phyloP scores from a whole-genome alignment of 768 basidiomycete species.

The Mycena crocata region DNA sequence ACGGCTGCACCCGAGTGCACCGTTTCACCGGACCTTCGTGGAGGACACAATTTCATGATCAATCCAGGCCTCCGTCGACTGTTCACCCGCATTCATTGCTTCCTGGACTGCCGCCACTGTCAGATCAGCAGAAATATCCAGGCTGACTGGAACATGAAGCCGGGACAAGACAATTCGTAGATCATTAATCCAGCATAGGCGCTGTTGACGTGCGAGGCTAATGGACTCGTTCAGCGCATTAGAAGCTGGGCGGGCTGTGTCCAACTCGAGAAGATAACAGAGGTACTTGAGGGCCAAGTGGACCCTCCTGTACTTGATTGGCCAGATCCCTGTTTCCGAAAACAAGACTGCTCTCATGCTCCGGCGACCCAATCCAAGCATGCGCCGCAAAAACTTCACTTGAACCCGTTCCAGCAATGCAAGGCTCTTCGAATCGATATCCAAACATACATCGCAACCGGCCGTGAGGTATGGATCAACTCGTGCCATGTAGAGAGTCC shows the following conservation, averaged over 20 bases:
- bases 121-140: background rate
- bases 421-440: background rate
- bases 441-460: background rate
- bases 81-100: background rate
- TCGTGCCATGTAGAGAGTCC: too few species aligned
- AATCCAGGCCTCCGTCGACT: background rate
- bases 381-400: background rate
- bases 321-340: background rate
- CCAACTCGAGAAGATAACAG: background rate
- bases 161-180: background rate
- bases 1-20: background rate
- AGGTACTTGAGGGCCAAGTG: background rate
- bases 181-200: background rate
- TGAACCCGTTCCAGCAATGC: background rate
- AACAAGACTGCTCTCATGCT: background rate
- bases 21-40: background rate
- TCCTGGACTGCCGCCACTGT: background rate
- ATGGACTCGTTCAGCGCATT: background rate
- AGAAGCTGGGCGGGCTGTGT: background rate
- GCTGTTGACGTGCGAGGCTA: background rate
- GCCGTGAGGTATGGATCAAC: background rate
- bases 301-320: background rate
- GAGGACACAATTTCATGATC: background rate
- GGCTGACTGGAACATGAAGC: background rate
- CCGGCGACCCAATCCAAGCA: background rate